These are phyloP conservation scores for Candida corydali DNA, from an alignment of 805 yeast species.

Conservation along the genomic window DNA sequence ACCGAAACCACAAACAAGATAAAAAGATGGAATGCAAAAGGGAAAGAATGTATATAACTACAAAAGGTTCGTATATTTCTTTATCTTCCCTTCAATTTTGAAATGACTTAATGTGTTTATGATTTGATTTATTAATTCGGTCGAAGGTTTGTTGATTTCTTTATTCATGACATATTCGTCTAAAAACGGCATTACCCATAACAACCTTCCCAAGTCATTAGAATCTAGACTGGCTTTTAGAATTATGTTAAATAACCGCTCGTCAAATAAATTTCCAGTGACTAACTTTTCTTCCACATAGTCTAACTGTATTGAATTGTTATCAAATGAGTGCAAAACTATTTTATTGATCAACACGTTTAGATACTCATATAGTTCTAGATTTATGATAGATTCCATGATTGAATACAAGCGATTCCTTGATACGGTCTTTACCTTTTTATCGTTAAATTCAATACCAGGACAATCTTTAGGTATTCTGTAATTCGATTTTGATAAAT, in stretches of 20 bases:
- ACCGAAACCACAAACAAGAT: neutral
- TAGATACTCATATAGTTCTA: slow-evolving; percentile 22
- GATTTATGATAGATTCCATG: slow-evolving; percentile 24
- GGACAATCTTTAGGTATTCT: slow-evolving; percentile 9
- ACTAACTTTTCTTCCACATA: slow-evolving; percentile 3
- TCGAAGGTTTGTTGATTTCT: neutral
- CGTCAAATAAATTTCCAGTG: slow-evolving; percentile 15
- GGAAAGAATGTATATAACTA: slow-evolving; percentile 1
- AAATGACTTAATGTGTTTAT: slow-evolving; percentile 3
- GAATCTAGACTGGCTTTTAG: slow-evolving; percentile 21
- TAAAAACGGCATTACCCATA: slow-evolving; percentile 34
- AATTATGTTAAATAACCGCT: slow-evolving; percentile 18
- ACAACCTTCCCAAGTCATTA: slow-evolving; percentile 27
- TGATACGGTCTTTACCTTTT: slow-evolving; percentile 14
- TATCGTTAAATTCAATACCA: slow-evolving; percentile 9
- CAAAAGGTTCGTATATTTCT: slow-evolving; percentile 1
- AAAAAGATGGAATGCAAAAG: slow-evolving; percentile 3
- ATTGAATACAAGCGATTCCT: slow-evolving; percentile 20
- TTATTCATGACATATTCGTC: slow-evolving; percentile 16
- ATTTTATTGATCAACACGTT: slow-evolving; percentile 32
- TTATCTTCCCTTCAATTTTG: slow-evolving; percentile 6
- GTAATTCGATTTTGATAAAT: slow-evolving; percentile 21
- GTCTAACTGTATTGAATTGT: slow-evolving; percentile 6
- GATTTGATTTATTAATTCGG: neutral
- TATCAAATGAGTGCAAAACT: slow-evolving; percentile 19